phyloP scores from a whole-genome alignment of 2,329 filamentous ascomycete species.

The Incumbomyces delicatus region DNA sequence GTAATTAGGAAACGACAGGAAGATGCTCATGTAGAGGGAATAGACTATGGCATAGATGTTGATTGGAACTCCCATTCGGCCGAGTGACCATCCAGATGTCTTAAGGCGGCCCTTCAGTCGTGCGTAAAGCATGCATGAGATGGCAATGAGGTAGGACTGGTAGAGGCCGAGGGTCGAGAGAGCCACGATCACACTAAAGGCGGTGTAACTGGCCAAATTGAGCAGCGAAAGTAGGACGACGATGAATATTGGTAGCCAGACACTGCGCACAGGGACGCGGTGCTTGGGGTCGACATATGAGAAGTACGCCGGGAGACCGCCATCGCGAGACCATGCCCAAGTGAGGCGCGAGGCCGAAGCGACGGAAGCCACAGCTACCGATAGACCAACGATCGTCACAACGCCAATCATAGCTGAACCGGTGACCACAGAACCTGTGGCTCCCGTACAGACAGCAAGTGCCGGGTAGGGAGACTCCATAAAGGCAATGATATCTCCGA shows the following conservation, averaged over 20 bases:
- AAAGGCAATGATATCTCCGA: constrained; percentile 30
- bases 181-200: constrained; percentile 31
- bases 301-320: constrained; percentile 34
- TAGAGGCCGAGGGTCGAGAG: constrained; percentile 31
- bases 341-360: constrained; percentile 40
- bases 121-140: constrained; percentile 20
- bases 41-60: constrained; percentile 30
- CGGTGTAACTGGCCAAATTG: constrained; percentile 30
- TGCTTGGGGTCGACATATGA: constrained; percentile 26
- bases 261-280: constrained; percentile 30
- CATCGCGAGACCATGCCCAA: constrained; percentile 43
- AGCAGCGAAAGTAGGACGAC: constrained; percentile 30
- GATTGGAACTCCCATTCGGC: constrained; percentile 22
- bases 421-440: too few species aligned
- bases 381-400: constrained; percentile 31
- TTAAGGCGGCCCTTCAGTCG: constrained; percentile 24
- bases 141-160: constrained; percentile 32
- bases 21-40: constrained; percentile 23
- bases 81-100: constrained; percentile 25
- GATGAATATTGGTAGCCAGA: constrained; percentile 28
- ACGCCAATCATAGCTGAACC: too few species aligned
- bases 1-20: constrained; percentile 27
- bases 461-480: constrained; percentile 28
- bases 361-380: constrained; percentile 33
- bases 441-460: too few species aligned